A percentile compares a stretch with the other conserved stretches of the same genome.
Evolutionary conservation across 441 rosid species (phyloP).

Genomic region (Bruguiera hainesii): DNA sequence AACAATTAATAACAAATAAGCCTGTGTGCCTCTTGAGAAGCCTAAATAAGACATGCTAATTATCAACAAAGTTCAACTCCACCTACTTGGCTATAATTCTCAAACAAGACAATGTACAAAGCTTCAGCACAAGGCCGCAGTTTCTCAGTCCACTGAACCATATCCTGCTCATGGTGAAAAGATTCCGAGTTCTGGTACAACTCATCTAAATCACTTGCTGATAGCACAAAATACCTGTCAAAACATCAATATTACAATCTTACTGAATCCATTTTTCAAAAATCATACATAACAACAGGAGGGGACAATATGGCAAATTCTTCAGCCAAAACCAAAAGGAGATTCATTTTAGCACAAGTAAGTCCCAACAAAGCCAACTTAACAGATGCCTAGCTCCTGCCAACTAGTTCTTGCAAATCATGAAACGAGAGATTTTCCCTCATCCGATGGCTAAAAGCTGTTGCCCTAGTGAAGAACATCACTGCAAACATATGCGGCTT

Average conservation of each 20-base stretch:
- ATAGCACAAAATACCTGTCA: slow-evolving; percentile 93
- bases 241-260: slow-evolving; percentile 29
- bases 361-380: neutral
- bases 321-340: neutral
- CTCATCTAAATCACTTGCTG: slow-evolving; percentile 83
- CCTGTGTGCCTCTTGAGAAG: slow-evolving; percentile 13
- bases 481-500: neutral
- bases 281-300: neutral
- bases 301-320: neutral
- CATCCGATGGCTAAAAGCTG: neutral
- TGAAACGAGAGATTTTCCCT: neutral
- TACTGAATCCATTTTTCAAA: slow-evolving; percentile 9
- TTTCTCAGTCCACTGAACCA: slow-evolving; percentile 99
- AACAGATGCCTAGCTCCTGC: slow-evolving; percentile 1
- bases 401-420: neutral
- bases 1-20: slow-evolving; percentile 27
- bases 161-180: slow-evolving; percentile 99
- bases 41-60: slow-evolving; percentile 11
- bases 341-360: neutral
- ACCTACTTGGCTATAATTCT: slow-evolving; percentile 94
- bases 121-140: slow-evolving; percentile 99
- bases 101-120: slow-evolving; percentile 93
- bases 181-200: slow-evolving; percentile 94
- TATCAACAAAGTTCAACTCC: slow-evolving; percentile 21
- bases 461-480: neutral